Conservation (phyloP, 805 yeast genomes). For the Komagataella ulmi region DNA sequence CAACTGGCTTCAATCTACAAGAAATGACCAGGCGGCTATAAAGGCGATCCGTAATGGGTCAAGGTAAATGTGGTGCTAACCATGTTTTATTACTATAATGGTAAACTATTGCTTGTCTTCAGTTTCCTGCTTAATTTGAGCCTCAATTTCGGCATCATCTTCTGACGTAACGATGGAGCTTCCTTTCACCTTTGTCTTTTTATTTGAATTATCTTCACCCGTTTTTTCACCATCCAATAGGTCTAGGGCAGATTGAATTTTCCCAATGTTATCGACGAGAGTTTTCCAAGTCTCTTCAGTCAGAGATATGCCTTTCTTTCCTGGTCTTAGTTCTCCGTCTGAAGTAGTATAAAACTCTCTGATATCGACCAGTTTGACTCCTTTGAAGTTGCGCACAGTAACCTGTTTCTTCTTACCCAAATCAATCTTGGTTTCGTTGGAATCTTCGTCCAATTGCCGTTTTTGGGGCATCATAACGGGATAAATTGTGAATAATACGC, state of each 20-base stretch:
- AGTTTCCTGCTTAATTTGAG: not conserved
- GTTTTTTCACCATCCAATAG: constrained; percentile 14
- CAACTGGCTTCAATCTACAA: not conserved
- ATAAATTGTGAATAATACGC: not conserved
- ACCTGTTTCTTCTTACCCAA: constrained; percentile 50
- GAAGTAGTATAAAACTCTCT: constrained; percentile 67
- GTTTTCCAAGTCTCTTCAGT: constrained; percentile 42
- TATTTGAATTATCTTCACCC: constrained; percentile 10
- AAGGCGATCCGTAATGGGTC: not conserved
- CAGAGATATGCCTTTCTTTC: constrained; percentile 61
- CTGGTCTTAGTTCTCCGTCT: constrained; percentile 58
- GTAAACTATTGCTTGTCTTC: not conserved
- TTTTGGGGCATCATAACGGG: not conserved
- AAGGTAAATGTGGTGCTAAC: no score
- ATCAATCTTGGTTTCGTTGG: not conserved
- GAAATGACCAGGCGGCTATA: no score
- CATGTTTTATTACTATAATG: no score
- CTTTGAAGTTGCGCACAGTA: constrained; percentile 61
- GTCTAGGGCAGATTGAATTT: constrained; percentile 37
- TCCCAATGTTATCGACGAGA: constrained; percentile 29
- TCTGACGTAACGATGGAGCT: constrained; percentile 1
- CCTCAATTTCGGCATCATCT: not conserved
- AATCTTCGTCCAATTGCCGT: not conserved
- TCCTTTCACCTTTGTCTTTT: constrained; percentile 4
- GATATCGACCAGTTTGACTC: constrained; percentile 59